Conservation (phyloP, 2,329 filamentous ascomycete species). For the Beauveria sp. region DNA sequence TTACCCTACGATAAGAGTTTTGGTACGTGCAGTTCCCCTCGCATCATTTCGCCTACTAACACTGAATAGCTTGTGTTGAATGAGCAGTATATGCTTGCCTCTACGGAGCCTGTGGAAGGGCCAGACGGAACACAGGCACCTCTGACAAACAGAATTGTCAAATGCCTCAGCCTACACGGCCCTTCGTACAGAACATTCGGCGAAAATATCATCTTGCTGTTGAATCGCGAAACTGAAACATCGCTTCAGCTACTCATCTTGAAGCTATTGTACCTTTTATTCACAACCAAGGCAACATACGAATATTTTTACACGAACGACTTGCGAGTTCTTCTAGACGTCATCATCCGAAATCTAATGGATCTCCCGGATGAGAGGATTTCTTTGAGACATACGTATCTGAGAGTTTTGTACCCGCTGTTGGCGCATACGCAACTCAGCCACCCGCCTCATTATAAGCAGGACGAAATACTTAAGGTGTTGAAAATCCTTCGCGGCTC, state of each 20-base stretch:
- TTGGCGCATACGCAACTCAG: constrained; percentile 86
- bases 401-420: constrained; percentile 85
- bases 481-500: constrained; percentile 61
- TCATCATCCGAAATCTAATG: constrained; percentile 93
- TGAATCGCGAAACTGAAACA: constrained; percentile 93
- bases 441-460: constrained; percentile 84
- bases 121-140: constrained; percentile 32
- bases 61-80: constrained; percentile 73
- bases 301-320: constrained; percentile 99
- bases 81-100: constrained; percentile 92
- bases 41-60: constrained; percentile 14
- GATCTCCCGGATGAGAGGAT: constrained; percentile 80
- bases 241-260: constrained; percentile 92
- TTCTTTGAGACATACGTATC: constrained; percentile 81
- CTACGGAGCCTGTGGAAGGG: constrained; percentile 34
- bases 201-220: constrained; percentile 89
- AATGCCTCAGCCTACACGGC: constrained; percentile 76
- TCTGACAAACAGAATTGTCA: constrained; percentile 89
- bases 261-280: constrained; percentile 90
- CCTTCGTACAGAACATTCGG: constrained; percentile 86
- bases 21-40: constrained; percentile 50
- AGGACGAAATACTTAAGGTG: constrained; percentile 71
- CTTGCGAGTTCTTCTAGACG: constrained; percentile 84
- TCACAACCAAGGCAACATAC: constrained; percentile 83
- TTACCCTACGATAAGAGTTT: constrained; percentile 85